A percentile compares a stretch with the other conserved stretches of the same genome.
Evolutionary conservation across 148 eudicot species (phyloP).

Genomic region (Spergularia marina): DNA sequence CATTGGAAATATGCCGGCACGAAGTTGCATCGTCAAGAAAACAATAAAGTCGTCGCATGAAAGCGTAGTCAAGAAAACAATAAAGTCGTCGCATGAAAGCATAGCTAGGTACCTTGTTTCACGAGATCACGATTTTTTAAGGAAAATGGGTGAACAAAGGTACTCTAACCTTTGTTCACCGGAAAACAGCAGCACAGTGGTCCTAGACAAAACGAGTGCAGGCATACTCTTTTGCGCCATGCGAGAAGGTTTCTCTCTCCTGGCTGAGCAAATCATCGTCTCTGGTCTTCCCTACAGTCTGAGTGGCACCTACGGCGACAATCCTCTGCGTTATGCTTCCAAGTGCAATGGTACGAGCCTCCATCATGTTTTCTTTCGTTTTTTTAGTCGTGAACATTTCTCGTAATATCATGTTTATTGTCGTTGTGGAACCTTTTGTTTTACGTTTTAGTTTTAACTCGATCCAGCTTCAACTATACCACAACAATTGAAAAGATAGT

Average conservation of each 20-base stretch:
- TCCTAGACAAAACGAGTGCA: slow-evolving; percentile 2
- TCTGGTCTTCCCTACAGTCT: slow-evolving; percentile 4
- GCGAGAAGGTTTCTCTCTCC: slow-evolving; percentile 7
- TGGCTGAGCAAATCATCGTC: slow-evolving; percentile 8
- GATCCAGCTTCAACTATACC: no score
- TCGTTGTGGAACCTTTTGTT: no score
- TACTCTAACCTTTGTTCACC: neutral
- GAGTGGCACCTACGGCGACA: slow-evolving; percentile 9
- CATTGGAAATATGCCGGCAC: neutral
- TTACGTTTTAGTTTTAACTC: no score
- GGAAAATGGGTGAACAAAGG: neutral
- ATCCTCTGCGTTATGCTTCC: slow-evolving; percentile 15
- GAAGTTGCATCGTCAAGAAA: neutral
- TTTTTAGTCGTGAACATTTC: no score
- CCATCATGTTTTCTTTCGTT: no score
- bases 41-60: neutral
- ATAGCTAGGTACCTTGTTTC: slow-evolving; percentile 14
- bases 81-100: neutral
- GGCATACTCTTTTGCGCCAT: slow-evolving; percentile 10
- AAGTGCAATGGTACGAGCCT: slow-evolving; percentile 10
- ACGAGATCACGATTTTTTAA: slow-evolving; percentile 5
- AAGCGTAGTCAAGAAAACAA: neutral
- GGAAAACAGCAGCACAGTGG: neutral
- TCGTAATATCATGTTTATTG: no score
- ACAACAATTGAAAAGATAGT: no score